These are phyloP conservation scores for Thelephora terrestris DNA, from an alignment of 1,284 basidiomycete species.

Conservation along the genomic window DNA sequence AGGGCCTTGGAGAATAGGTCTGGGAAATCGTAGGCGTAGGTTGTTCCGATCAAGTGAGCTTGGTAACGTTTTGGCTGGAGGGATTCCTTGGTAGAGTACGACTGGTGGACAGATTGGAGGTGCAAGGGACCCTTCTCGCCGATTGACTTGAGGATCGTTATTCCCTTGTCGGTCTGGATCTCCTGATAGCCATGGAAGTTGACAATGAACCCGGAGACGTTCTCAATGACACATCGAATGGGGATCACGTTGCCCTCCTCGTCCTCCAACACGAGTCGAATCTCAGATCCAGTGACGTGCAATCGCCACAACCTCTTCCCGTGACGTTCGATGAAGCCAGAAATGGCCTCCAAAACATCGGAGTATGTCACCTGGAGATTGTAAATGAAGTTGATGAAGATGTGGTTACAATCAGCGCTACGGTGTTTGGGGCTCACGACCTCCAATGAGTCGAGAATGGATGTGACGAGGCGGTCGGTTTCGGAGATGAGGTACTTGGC, in stretches of 20 bases:
- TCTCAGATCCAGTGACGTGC: conserved; percentile 96
- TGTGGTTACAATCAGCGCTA: conserved; percentile 92
- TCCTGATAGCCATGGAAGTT: conserved; percentile 99
- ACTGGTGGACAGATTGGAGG: conserved; percentile 83
- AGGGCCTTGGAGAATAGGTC: conserved; percentile 96
- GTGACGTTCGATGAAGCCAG: conserved; percentile 97
- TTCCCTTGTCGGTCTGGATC: conserved; percentile 91
- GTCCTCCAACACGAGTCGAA: conserved; percentile 91
- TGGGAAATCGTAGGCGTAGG: conserved; percentile 98
- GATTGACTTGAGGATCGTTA: conserved; percentile 90
- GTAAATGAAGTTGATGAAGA: conserved; percentile 98
- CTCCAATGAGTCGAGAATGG: conserved; percentile 91
- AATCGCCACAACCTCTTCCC: conserved; percentile 97
- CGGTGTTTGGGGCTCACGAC: conserved; percentile 81
- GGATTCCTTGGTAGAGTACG: conserved; percentile 98
- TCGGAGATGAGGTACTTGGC: conserved; percentile 97
- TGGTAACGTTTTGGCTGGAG: conserved; percentile 98
- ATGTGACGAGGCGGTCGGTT: conserved; percentile 93
- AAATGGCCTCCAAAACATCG: conserved; percentile 90
- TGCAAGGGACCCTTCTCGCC: conserved; percentile 91
- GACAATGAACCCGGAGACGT: conserved; percentile 97
- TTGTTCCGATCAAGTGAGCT: conserved; percentile 97
- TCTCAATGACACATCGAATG: conserved; percentile 96
- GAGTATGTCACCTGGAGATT: conserved; percentile 92
- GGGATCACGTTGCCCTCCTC: conserved; percentile 88